Conservation (phyloP, 805 yeast species). For the Candida sithepensis region DNA sequence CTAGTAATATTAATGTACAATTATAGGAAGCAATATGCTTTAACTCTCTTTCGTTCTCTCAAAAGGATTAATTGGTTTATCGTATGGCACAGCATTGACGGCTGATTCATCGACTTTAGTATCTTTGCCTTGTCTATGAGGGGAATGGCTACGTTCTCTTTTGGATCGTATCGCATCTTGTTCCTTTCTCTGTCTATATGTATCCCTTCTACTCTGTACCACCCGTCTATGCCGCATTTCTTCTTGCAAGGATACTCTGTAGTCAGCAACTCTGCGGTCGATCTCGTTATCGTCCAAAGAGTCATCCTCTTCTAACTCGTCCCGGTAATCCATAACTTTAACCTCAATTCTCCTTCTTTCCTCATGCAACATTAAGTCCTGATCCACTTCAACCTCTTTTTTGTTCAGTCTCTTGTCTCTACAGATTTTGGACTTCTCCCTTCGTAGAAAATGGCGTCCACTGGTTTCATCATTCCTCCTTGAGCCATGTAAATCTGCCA, state of each 20-base stretch:
- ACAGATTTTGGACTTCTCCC: conserved; percentile 26
- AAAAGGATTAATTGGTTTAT: not conserved
- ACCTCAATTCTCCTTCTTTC: conserved; percentile 39
- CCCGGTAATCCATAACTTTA: conserved; percentile 48
- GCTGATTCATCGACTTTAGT: not conserved
- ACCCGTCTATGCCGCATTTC: not conserved
- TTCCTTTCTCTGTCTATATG: not conserved
- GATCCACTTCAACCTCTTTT: conserved; percentile 12
- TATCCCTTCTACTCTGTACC: not conserved
- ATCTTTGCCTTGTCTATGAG: not conserved
- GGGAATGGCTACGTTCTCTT: not conserved
- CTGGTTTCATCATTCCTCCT: conserved; percentile 24
- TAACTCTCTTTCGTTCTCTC: no score
- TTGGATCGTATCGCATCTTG: not conserved
- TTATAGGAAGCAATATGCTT: no score
- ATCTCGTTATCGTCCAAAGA: conserved; percentile 36
- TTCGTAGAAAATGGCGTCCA: conserved; percentile 35
- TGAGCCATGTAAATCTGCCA: conserved; percentile 23
- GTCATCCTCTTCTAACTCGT: conserved; percentile 45
- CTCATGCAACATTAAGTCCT: conserved; percentile 35
- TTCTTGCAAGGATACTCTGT: conserved; percentile 19
- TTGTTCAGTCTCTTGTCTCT: conserved; percentile 12
- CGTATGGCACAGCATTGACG: not conserved
- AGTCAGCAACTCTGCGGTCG: conserved; percentile 29
- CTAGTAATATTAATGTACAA: no score